These are phyloP conservation scores for Evernia prunastri DNA, from an alignment of 495 filamentous ascomycete genomes.

Conservation along the genomic window DNA sequence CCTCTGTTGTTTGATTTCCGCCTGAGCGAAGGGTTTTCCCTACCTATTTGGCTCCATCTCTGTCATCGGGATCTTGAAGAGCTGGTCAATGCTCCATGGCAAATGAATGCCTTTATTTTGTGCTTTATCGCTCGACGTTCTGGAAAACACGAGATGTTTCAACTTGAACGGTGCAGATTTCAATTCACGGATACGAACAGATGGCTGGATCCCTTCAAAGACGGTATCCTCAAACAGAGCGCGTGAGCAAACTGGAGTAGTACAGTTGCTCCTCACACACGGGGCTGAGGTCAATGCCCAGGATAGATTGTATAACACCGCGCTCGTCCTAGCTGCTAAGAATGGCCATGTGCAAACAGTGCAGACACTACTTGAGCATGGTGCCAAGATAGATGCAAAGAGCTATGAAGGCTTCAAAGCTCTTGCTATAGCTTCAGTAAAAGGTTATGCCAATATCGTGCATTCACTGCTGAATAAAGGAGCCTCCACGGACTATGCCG, in stretches of 20 bases:
- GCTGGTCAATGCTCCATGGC: background rate
- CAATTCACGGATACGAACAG: background rate
- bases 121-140: background rate
- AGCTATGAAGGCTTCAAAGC: background rate
- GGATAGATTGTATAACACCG: background rate
- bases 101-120: background rate
- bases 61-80: no score
- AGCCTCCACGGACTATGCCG: background rate
- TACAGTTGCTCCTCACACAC: background rate
- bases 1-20: constrained; percentile 2
- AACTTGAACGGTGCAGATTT: background rate
- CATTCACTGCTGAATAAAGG: background rate
- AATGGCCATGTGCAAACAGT: background rate
- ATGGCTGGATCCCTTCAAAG: background rate
- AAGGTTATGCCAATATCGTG: background rate
- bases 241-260: background rate
- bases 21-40: no score
- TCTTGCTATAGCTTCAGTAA: background rate
- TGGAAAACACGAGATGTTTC: background rate
- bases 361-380: background rate
- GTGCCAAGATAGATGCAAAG: background rate
- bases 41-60: no score
- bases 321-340: background rate
- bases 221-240: background rate
- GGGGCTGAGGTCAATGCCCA: background rate